phyloP scores from a whole-genome alignment of 805 yeast species.

The Pichia heedii region DNA sequence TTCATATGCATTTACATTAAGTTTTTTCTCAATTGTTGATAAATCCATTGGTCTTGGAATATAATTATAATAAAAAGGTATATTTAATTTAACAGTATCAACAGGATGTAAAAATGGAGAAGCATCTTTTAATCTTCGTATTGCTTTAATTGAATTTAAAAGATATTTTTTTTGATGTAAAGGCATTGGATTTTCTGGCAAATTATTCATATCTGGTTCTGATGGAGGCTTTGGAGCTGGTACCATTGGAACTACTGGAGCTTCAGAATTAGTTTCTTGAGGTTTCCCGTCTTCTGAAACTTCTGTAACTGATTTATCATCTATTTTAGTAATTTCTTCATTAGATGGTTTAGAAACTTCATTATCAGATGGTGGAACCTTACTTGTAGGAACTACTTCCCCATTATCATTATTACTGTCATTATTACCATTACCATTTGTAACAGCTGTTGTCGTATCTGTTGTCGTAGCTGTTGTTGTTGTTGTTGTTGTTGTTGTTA shows the following conservation, averaged over 20 bases:
- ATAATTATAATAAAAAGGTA: conserved; percentile 82
- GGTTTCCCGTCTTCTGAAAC: too few species aligned
- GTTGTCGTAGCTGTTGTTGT: neutral
- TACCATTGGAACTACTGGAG: conserved; percentile 22
- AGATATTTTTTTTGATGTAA: conserved; percentile 80
- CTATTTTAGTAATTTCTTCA: too few species aligned
- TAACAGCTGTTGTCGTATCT: neutral
- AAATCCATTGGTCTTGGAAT: conserved; percentile 89
- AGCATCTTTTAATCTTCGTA: conserved; percentile 87
- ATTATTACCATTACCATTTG: too few species aligned
- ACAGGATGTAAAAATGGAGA: conserved; percentile 86
- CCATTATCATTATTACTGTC: too few species aligned
- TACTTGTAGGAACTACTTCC: too few species aligned
- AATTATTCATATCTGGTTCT: conserved; percentile 64
- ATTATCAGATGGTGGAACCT: too few species aligned
- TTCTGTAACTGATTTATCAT: too few species aligned
- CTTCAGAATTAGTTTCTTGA: neutral
- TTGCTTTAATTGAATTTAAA: conserved; percentile 68
- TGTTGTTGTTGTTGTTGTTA: neutral
- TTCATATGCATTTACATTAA: conserved; percentile 61
- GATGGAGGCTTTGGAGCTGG: conserved; percentile 73
- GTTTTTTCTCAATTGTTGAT: conserved; percentile 78
- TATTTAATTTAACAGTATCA: conserved; percentile 76
- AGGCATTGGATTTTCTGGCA: conserved; percentile 62
- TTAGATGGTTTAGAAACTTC: too few species aligned